Evolutionary conservation across 108 stramenopile genomes (phyloP), one percentile per base, ranked within the genome.

Genomic region (Nitzschia putrida): DNA sequence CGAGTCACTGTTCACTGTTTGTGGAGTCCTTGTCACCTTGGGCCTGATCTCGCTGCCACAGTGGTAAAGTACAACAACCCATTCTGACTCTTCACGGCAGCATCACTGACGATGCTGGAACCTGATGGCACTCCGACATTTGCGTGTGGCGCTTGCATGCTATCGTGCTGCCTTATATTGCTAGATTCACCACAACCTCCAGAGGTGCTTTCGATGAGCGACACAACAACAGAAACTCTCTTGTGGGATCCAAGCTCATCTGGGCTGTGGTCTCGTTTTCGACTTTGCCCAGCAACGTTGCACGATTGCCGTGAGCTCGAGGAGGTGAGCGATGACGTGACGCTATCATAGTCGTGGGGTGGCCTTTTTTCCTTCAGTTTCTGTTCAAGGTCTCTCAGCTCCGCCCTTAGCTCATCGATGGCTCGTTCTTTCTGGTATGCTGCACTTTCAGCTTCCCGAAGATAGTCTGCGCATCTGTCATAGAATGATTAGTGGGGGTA

Each of bases 401-500:
- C 85, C 13, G 50, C 61, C 50, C 81, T 85, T 24, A 86, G 78
- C 39, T 86, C 74, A 39, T 79, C 69, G 25, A 88, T 73, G 16
- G 82, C 76, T 40, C 54, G 68, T 67, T 90, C 89, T 56, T 93
- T 93, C 18, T 81, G 83, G 43, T 79, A 76, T 53, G 78, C 85
- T 13, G 72, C 65, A 52, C 80, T 75, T 53, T 80, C 74, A 51
- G 90, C 70, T 51, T 86, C 77, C 50, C 85, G 81, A 59, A 93
- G 49, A 65, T 93, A 93, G 34, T 85, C 82, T 45, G 84, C 80
- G 52, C 88, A 92, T 60, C 91, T 92, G 77, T 14, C 45, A 16
- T 53, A 22, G 50, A 55, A 34, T 59, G 44, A 10, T 11, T 44
- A 44, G 44, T 44, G 44, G 9, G 44, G 13, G 44, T 44, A 13